A percentile compares a stretch with the other conserved stretches of the same genome.
Conservation (phyloP, 805 yeast genomes). For the Candida stauntonica region DNA sequence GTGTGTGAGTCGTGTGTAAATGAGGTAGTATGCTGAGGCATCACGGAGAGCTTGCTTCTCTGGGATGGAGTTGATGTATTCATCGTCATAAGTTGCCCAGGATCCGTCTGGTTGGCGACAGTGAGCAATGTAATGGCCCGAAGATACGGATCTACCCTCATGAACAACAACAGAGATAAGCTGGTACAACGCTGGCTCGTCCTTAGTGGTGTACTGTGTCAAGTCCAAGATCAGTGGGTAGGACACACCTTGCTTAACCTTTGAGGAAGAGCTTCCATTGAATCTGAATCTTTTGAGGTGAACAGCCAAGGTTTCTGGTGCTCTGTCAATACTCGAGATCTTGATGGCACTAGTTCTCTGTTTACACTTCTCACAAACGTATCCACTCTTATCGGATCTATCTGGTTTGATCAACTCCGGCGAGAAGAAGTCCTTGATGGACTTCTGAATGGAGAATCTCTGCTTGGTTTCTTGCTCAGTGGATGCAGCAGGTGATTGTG, state of each 20-base stretch:
- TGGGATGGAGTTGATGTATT: slow-evolving; percentile 67
- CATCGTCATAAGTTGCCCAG: slow-evolving; percentile 96
- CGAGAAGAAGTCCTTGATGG: slow-evolving; percentile 76
- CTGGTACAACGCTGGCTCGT: slow-evolving; percentile 55
- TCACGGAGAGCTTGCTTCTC: slow-evolving; percentile 75
- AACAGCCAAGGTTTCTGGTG: slow-evolving; percentile 84
- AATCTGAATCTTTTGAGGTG: slow-evolving; percentile 91
- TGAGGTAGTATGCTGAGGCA: slow-evolving; percentile 84
- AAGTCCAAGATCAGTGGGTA: slow-evolving; percentile 78
- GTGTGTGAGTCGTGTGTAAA: slow-evolving; percentile 75
- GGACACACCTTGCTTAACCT: slow-evolving; percentile 80
- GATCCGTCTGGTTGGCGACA: slow-evolving; percentile 88
- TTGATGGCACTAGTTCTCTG: slow-evolving; percentile 74
- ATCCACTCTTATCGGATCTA: slow-evolving; percentile 66
- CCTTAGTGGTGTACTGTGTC: slow-evolving; percentile 50
- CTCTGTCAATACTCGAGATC: slow-evolving; percentile 63
- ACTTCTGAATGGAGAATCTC: slow-evolving; percentile 64
- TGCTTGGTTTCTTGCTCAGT: slow-evolving; percentile 23
- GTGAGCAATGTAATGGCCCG: slow-evolving; percentile 91
- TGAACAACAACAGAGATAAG: slow-evolving; percentile 84
- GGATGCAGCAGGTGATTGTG: slow-evolving; percentile 5
- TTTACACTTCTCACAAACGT: slow-evolving; percentile 84
- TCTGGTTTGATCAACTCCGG: slow-evolving; percentile 74
- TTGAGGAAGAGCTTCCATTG: slow-evolving; percentile 72
- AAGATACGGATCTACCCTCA: slow-evolving; percentile 86